Base-by-base conservation (phyloP, 2,329 filamentous ascomycete species). In the Alternaria alternata region DNA sequence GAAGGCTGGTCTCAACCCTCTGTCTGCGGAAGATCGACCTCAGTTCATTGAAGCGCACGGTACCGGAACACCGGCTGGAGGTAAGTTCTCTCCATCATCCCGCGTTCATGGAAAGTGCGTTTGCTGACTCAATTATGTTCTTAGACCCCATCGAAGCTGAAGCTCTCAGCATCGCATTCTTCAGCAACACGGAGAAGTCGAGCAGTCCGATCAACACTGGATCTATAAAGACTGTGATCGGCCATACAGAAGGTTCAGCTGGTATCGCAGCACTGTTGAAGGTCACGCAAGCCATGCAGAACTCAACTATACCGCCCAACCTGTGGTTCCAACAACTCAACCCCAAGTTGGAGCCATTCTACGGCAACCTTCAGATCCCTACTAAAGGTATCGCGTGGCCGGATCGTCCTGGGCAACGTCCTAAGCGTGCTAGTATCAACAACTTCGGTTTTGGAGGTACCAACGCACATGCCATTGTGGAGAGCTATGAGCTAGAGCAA, bases 211-310 rank as follows among this genome's bases (percentile, higher is more conserved):
- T 71, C 5, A 60, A 59, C 18, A 62, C 71, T 22, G 32, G 32
- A 5, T 69, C 64, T 0, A 66, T 75, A 20, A 75, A 66, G 78
- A 82, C 72, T 69, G 76, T 81, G 22, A 70, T 82, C 38, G 81
- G 81, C 1, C 81, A 82, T 57, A 73, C 75, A 1, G 79, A 82
- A 65, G 79, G 75, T 7, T 71, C 76, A 1, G 76, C 78, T 6
- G 80, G 79, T 18, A 54, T 81, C 0, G 76, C 76, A 7, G 75
- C 74, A 4, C 22, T 81, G 16, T 61, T 81, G 8, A 80, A 80
- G 51, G 76, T 74, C 3, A 70, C 73, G 0, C 59, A 81, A 38
- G 75, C 79, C 3, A 22, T 66, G 5, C 48, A 61, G n/a, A 41
- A 64, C 28, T 61, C 63, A 4, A 65, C 42, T 0, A 66, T 81